These are phyloP conservation scores for Phytophthora melonis DNA, from an alignment of 352 stramenopile genomes.

Conservation along the genomic window DNA sequence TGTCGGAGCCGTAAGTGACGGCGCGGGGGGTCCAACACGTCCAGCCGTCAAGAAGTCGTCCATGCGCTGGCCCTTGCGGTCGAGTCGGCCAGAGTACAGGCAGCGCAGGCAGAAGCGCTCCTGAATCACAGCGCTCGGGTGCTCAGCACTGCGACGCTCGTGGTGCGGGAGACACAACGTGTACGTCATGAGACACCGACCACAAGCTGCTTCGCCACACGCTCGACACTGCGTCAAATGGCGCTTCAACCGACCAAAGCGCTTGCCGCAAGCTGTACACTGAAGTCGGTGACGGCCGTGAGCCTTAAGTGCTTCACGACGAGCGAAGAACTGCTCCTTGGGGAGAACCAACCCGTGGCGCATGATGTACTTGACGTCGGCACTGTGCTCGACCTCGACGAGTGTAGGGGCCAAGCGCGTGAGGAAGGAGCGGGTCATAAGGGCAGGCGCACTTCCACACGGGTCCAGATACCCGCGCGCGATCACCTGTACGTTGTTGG, in stretches of 20 bases:
- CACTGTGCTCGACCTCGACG: conserved; percentile 53
- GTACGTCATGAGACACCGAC: conserved; percentile 62
- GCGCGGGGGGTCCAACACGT: conserved; percentile 7
- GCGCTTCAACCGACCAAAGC: conserved; percentile 51
- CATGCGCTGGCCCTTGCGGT: conserved; percentile 61
- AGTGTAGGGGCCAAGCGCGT: conserved; percentile 55
- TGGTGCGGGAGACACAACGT: conserved; percentile 65
- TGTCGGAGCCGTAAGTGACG: conserved; percentile 25
- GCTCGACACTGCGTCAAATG: conserved; percentile 58
- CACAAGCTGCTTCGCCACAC: conserved; percentile 63
- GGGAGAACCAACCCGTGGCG: conserved; percentile 48
- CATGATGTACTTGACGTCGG: conserved; percentile 69
- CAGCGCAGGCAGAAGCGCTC: conserved; percentile 75
- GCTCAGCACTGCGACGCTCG: conserved; percentile 62
- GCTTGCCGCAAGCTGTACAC: conserved; percentile 51
- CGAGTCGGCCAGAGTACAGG: conserved; percentile 59
- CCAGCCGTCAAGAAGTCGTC: conserved; percentile 45
- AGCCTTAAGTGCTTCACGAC: conserved; percentile 42
- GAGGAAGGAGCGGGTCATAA: conserved; percentile 53
- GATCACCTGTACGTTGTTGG: conserved; percentile 58
- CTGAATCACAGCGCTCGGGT: conserved; percentile 70
- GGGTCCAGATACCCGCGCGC: conserved; percentile 51
- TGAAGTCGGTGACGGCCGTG: conserved; percentile 42
- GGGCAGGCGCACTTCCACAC: conserved; percentile 40
- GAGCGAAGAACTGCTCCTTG: conserved; percentile 45